Percentiles rank a stretch among this genome's conserved stretches.
Evolutionary conservation across 2,329 filamentous ascomycete species (phyloP).

Genomic region (Neopestalotiopsis sp.): DNA sequence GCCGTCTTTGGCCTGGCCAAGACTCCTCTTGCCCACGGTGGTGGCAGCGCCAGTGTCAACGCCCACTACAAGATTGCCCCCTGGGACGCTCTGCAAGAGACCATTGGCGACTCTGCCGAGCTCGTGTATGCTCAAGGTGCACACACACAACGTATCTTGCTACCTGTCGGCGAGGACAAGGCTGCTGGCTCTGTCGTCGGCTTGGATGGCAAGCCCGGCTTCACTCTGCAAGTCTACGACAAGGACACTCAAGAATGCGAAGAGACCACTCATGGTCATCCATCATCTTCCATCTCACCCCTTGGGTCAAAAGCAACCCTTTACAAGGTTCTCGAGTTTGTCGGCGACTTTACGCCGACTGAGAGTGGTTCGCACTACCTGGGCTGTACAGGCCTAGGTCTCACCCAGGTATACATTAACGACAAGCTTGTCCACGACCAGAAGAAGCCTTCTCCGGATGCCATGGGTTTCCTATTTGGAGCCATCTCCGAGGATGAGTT

Average conservation of each 20-base stretch:
- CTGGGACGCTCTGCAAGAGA: constrained; percentile 23
- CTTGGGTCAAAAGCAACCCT: constrained; percentile 33
- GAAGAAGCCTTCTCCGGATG: constrained; percentile 36
- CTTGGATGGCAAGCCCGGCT: constrained; percentile 39
- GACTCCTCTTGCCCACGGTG: constrained; percentile 24
- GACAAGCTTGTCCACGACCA: constrained; percentile 39
- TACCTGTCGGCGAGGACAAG: constrained; percentile 29
- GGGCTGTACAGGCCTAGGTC: constrained; percentile 37
- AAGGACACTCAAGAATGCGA: constrained; percentile 30
- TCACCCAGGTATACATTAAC: constrained; percentile 37
- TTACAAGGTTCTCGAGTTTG: constrained; percentile 35
- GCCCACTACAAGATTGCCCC: constrained; percentile 26
- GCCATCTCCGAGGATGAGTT: constrained; percentile 38
- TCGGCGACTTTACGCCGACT: constrained; percentile 37
- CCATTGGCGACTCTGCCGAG: constrained; percentile 22
- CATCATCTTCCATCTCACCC: constrained; percentile 31
- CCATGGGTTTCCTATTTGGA: constrained; percentile 42
- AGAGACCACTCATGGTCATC: constrained; percentile 30
- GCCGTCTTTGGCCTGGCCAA: constrained; percentile 28
- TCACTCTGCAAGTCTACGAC: constrained; percentile 38
- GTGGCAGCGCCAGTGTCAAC: constrained; percentile 24
- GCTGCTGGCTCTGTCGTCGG: constrained; percentile 34
- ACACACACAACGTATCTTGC: constrained; percentile 28
- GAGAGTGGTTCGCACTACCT: constrained; percentile 40
- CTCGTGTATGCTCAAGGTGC: constrained; percentile 31